These are phyloP conservation scores for Priceomyces castillae DNA, from an alignment of 805 yeast genomes.

Conservation along the genomic window DNA sequence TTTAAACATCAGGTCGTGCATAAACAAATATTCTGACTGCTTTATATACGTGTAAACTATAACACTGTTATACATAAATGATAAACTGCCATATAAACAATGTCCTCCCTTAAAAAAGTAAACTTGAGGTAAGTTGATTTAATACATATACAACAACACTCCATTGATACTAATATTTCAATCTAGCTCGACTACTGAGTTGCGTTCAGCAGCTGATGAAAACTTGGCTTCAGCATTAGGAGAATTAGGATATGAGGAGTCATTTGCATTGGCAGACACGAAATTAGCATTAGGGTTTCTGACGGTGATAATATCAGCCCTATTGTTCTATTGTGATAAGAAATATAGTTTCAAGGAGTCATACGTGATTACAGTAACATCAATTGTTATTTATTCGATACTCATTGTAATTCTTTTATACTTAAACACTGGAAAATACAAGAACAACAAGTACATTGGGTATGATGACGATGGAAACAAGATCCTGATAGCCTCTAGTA, in stretches of 20 bases:
- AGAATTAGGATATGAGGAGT: slow-evolving; percentile 46
- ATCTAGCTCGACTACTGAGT: slow-evolving; percentile 43
- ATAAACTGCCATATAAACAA: not conserved
- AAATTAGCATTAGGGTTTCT: slow-evolving; percentile 49
- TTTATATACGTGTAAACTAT: not conserved
- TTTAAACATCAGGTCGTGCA: too few relatives aligned
- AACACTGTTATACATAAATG: not conserved
- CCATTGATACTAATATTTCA: not conserved
- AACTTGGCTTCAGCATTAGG: slow-evolving; percentile 40
- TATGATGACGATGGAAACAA: slow-evolving; percentile 27
- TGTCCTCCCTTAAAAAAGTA: slow-evolving; percentile 19
- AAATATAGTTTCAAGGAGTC: slow-evolving; percentile 42
- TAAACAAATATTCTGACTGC: not conserved
- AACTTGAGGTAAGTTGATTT: slow-evolving; percentile 22
- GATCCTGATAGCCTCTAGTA: slow-evolving; percentile 38
- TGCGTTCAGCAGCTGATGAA: slow-evolving; percentile 51
- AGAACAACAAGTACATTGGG: slow-evolving; percentile 49
- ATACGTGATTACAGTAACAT: slow-evolving; percentile 30
- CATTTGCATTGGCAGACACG: slow-evolving; percentile 43
- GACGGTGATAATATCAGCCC: slow-evolving; percentile 46
- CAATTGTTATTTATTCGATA: slow-evolving; percentile 38
- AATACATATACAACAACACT: not conserved
- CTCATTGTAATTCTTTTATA: slow-evolving; percentile 33
- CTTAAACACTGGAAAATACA: slow-evolving; percentile 34
- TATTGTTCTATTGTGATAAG: slow-evolving; percentile 48